Evolutionary conservation across 495 filamentous ascomycete species (phyloP).

Genomic region (Penicillium malachiteum): DNA sequence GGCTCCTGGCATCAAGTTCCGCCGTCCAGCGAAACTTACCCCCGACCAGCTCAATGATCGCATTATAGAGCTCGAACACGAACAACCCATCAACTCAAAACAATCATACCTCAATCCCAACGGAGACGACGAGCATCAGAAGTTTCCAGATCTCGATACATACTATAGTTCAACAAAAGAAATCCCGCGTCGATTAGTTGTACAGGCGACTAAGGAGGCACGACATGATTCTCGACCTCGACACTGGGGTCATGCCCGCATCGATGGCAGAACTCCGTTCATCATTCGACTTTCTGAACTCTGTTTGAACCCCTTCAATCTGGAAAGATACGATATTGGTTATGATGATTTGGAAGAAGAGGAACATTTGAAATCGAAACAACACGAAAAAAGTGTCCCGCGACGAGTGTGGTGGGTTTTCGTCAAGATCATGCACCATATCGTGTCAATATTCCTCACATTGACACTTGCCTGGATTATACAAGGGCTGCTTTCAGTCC

Average conservation of each 20-base stretch:
- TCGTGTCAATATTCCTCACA: constrained; percentile 6
- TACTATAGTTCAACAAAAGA: constrained; percentile 16
- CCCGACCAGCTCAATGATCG: constrained; percentile 5
- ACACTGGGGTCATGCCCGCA: constrained; percentile 8
- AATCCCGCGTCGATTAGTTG: constrained; percentile 14
- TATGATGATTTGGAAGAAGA: constrained; percentile 5
- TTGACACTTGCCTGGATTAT: constrained; percentile 13
- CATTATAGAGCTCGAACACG: constrained; percentile 10
- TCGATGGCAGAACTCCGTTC: constrained; percentile 9
- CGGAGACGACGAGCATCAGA: constrained; percentile 11
- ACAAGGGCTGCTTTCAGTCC: constrained; percentile 9
- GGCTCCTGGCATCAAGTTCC: neutral
- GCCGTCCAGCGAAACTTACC: neutral
- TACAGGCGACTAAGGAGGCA: constrained; percentile 10
- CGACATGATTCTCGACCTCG: neutral
- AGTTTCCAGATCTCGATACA: constrained; percentile 11
- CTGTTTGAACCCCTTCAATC: constrained; percentile 11
- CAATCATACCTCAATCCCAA: constrained; percentile 9
- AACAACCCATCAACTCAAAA: neutral
- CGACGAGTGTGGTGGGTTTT: neutral
- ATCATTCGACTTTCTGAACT: constrained; percentile 9
- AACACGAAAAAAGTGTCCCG: neutral
- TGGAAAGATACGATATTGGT: constrained; percentile 7
- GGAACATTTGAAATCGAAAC: neutral
- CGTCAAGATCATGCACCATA: constrained; percentile 4